A percentile compares a stretch with the other conserved stretches of the same genome.
phyloP scores from a whole-genome alignment of 345 rosid species.

The Eucalyptus regnans region DNA sequence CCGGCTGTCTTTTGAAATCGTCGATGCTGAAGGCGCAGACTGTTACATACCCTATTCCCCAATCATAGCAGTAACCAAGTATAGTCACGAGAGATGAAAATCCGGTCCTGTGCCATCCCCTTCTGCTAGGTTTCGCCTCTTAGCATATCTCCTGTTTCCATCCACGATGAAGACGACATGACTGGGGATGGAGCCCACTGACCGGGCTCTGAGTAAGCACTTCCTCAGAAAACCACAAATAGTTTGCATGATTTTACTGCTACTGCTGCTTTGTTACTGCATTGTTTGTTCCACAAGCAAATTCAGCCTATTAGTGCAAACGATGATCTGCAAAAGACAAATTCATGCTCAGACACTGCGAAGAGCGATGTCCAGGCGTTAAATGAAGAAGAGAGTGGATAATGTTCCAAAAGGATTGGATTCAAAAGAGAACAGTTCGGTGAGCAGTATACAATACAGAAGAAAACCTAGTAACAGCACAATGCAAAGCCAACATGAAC shows the following conservation, averaged over 20 bases:
- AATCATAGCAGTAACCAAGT: constrained; percentile 23
- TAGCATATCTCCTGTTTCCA: constrained; percentile 24
- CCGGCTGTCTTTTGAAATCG: constrained; percentile 27
- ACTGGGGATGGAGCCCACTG: constrained; percentile 24
- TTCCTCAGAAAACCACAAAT: constrained; percentile 1
- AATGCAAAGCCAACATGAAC: neutral
- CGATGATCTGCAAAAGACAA: neutral
- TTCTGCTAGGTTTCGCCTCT: constrained; percentile 8
- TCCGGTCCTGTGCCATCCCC: constrained; percentile 28
- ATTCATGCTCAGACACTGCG: neutral
- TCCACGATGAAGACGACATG: constrained; percentile 35
- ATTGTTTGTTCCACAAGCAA: neutral
- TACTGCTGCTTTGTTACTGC: neutral
- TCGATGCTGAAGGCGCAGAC: constrained; percentile 38
- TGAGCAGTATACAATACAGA: neutral
- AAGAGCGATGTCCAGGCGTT: neutral
- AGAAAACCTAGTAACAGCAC: neutral
- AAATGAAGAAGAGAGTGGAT: neutral
- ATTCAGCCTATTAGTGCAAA: neutral
- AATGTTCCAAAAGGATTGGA: neutral
- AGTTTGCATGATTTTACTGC: neutral
- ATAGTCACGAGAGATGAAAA: constrained; percentile 15
- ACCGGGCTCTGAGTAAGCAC: constrained; percentile 12
- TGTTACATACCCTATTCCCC: constrained; percentile 24
- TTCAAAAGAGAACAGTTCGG: neutral